Base-by-base conservation (phyloP, 2,329 filamentous ascomycete genomes). In the Alternaria postmessia region DNA sequence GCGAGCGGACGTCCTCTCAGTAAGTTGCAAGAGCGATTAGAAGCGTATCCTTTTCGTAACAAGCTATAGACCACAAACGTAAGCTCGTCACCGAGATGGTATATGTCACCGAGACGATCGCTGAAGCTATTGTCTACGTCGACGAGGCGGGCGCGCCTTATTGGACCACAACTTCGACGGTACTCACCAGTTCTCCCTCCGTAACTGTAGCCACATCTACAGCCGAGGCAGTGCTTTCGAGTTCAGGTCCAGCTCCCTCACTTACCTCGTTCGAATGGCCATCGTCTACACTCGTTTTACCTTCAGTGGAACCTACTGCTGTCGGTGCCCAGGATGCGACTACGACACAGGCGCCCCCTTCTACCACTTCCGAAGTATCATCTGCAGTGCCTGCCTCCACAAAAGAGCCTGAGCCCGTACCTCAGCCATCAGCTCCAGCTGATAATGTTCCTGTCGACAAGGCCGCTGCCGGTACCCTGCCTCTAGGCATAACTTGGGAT, bases 1-100 rank as follows among this genome's bases (percentile, higher is more conserved):
- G 78, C 77, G 39, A 74, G 73, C 61, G 81, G 81, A 43, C 82
- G 82, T 64, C 83, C 80, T 22, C 73, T 75, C 54, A 62, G 76
- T 77, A 68, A 64, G 72, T 69, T 24, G 14, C 20, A 34, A 7
- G 4, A 4, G 12, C 14, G 30, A n/a, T 26, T 8, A 12, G 16
- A 30, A 5, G 49, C 14, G 42, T 18, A 7, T 7, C 14, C 32
- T n/a, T 39, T 32, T 64, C 24, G 24, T 72, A 38, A 74, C 48
- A 30, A 4, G n/a, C 28, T 51, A 18, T 30, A 73, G 74, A 73
- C 36, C 39, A 65, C 47, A 76, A 76, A 67, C 75, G 75, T 43
- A 69, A 63, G 34, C 39, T 76, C n/a, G 57, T 72, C 42, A 78
- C 75, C 24, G 69, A 77, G 62, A 61, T 74, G 24, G 61, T 72